Base-by-base conservation (phyloP, 495 filamentous ascomycete genomes). In the Pyronema domesticum region DNA sequence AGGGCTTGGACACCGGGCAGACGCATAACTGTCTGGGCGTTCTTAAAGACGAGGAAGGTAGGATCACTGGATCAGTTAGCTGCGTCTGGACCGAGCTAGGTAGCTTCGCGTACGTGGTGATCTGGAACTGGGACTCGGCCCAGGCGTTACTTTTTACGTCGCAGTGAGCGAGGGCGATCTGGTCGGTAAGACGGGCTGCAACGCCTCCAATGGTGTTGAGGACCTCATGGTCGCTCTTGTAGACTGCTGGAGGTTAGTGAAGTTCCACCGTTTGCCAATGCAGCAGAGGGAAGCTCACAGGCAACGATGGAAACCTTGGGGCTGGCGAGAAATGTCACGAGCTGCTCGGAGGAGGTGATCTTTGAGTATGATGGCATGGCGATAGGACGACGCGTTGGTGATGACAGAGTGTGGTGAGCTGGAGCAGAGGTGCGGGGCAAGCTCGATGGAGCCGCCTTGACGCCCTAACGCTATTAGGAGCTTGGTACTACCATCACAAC, bases 11-110 rank as follows among this genome's bases (percentile, higher is more conserved):
- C 75, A 3, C 80, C 74, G 42, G 75, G 72, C 40, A 95, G 74
- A 55, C 80, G 83, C 43, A 81, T 74, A 35, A 78, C 74, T 51
- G 76, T 70, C 46, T 74, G 65, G 56, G 81, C 79, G 56, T 81
- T 74, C 61, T 85, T 83, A 75, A 95, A 94, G 60, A 94, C 75
- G 63, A 95, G 79, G 70, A 96, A 94, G 43, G 89, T 94, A 13
- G 91, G 91, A 30, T 53, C 51, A 14, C 51, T 74, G 11, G 73
- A 77, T 54, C 8, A 45, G 35, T 15, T 42, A 37, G 30, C 9
- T 13, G 11, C 39, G 11, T 17, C 11, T 42, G 7, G 39, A 7
- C 15, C 11, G 39, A 42, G 15, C 11, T 17, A 13, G 39, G 15
- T 11, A 47, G 18, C n/a, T 15, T 9, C 8, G 36, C 51, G 51